Conservation (phyloP, 2,329 filamentous ascomycete genomes). For the Neophaeococcomyces mojaviensis region DNA sequence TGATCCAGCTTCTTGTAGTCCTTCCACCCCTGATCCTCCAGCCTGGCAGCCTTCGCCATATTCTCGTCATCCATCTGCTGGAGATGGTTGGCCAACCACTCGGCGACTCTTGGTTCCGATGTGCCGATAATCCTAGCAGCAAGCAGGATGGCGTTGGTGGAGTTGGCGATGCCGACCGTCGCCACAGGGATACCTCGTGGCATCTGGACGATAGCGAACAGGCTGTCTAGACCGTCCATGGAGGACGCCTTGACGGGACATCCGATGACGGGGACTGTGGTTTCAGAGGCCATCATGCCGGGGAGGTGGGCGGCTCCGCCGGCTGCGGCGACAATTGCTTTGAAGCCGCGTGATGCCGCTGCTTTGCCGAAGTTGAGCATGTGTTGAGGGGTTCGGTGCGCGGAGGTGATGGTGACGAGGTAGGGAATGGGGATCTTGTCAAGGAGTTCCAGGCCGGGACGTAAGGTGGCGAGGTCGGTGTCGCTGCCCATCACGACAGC, state of each 20-base stretch:
- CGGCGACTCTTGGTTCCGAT: conserved; percentile 16
- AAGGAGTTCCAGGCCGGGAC: conserved; percentile 26
- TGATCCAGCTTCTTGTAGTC: conserved; percentile 22
- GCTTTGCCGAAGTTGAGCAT: conserved; percentile 58
- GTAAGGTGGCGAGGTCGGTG: conserved; percentile 26
- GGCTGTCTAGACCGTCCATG: conserved; percentile 58
- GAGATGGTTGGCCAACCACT: conserved; percentile 21
- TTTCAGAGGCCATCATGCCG: conserved; percentile 60
- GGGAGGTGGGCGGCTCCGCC: conserved; percentile 62
- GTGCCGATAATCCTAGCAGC: conserved; percentile 56
- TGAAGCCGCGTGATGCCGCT: conserved; percentile 53
- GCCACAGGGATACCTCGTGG: conserved; percentile 61
- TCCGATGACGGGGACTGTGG: conserved; percentile 62
- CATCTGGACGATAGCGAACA: conserved; percentile 65
- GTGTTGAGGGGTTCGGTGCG: conserved; percentile 57
- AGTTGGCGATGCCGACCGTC: conserved; percentile 66
- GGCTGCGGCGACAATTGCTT: conserved; percentile 62
- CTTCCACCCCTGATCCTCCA: conserved; percentile 22
- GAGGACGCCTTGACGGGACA: conserved; percentile 63
- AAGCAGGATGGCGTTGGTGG: conserved; percentile 61
- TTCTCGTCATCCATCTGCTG: conserved; percentile 22
- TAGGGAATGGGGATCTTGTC: conserved; percentile 26
- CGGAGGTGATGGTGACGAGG: conserved; percentile 30
- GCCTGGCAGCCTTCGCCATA: conserved; percentile 22
- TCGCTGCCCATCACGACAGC: conserved; percentile 45